Evolutionary conservation across 2,329 filamentous ascomycete genomes (phyloP).

Genomic region (Ilyonectria destructans): DNA sequence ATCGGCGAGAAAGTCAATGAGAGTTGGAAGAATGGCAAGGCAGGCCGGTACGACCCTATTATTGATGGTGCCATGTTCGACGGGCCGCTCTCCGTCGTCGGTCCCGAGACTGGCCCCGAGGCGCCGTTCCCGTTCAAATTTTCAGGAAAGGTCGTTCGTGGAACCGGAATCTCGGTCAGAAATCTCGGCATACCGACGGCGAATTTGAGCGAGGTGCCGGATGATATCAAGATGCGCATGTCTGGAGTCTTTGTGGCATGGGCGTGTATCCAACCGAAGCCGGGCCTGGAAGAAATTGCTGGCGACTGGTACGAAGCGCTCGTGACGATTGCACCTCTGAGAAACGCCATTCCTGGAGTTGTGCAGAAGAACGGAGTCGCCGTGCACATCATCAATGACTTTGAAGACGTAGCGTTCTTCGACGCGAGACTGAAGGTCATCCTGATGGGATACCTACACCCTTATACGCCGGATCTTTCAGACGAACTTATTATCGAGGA

Average conservation of each 20-base stretch:
- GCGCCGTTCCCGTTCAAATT: conserved; percentile 70
- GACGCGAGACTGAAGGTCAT: conserved; percentile 66
- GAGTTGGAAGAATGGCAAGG: conserved; percentile 58
- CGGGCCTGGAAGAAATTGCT: conserved; percentile 53
- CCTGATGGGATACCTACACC: conserved; percentile 74
- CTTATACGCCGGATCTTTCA: conserved; percentile 39
- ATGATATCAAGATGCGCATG: conserved; percentile 68
- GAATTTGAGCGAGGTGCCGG: conserved; percentile 67
- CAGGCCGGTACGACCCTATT: conserved; percentile 56
- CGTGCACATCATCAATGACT: conserved; percentile 70
- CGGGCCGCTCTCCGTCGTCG: conserved; percentile 59
- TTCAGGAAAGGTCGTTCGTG: conserved; percentile 62
- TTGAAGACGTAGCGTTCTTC: conserved; percentile 60
- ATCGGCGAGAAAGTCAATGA: conserved; percentile 49
- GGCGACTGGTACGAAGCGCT: conserved; percentile 73
- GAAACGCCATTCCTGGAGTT: conserved; percentile 62
- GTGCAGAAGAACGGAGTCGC: conserved; percentile 66
- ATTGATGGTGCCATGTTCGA: conserved; percentile 53
- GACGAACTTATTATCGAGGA: conserved; percentile 49
- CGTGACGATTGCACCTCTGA: conserved; percentile 69
- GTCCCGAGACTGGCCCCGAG: conserved; percentile 66
- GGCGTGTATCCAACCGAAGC: conserved; percentile 63
- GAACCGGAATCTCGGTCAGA: conserved; percentile 58
- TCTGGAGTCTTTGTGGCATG: conserved; percentile 78
- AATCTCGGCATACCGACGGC: conserved; percentile 68